Percentiles rank a stretch among this genome's conserved stretches.
Conservation (phyloP, 495 filamentous ascomycete genomes). For the Achaetomiella virescens region DNA sequence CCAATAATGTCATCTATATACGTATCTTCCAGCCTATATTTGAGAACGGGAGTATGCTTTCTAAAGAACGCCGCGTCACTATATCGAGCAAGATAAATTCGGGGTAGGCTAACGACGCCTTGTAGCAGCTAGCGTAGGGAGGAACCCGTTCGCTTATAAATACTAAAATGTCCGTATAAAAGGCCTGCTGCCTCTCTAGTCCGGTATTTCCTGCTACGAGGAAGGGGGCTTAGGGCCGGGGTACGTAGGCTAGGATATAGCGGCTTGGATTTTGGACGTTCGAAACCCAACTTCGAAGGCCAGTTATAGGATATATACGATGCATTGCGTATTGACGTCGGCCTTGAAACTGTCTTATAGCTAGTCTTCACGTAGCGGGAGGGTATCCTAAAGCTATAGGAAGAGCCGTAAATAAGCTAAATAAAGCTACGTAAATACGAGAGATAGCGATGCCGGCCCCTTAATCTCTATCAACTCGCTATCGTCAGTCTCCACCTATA, state of each 20-base stretch:
- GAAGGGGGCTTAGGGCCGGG: neutral
- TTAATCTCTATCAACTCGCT: conserved; percentile 7
- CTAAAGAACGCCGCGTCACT: conserved; percentile 10
- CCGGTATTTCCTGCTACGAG: conserved; percentile 10
- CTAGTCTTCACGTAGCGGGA: conserved; percentile 6
- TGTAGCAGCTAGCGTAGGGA: conserved; percentile 5
- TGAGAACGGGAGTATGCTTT: conserved; percentile 9
- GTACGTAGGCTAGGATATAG: neutral
- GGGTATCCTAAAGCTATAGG: conserved; percentile 7
- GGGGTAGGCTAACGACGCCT: conserved; percentile 9
- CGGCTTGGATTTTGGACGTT: conserved; percentile 11
- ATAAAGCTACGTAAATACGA: conserved; percentile 9
- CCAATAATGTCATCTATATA: neutral
- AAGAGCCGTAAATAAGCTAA: conserved; percentile 12
- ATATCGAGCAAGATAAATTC: conserved; percentile 14
- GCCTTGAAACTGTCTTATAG: conserved; percentile 11
- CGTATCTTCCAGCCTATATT: conserved; percentile 1
- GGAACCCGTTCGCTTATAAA: conserved; percentile 11
- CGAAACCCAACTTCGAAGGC: conserved; percentile 9
- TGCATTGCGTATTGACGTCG: conserved; percentile 1
- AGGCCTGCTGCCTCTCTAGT: conserved; percentile 13
- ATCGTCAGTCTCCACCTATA: conserved; percentile 5
- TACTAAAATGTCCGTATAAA: conserved; percentile 12
- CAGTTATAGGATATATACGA: conserved; percentile 5
- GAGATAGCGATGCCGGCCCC: conserved; percentile 6